phyloP scores from a whole-genome alignment of 1,284 basidiomycete species.

The Pterulicium gracile region DNA sequence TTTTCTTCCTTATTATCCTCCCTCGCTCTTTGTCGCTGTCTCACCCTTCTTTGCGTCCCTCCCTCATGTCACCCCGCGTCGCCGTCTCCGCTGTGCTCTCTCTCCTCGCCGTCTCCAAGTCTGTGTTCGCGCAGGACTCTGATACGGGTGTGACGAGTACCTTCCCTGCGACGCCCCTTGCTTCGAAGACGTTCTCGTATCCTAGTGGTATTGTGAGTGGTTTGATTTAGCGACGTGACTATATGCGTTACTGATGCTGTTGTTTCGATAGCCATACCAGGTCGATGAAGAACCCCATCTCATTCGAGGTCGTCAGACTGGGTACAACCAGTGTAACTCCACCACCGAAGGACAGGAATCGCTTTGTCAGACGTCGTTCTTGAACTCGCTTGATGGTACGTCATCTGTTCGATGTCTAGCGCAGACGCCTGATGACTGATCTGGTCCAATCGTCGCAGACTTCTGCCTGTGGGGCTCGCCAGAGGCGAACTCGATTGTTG shows the following conservation, averaged over 20 bases:
- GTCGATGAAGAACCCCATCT: constrained; percentile 36
- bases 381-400: constrained; percentile 43
- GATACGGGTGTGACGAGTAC: constrained; percentile 11
- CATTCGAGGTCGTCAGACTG: constrained; percentile 45
- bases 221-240: background rate
- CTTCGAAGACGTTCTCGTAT: constrained; percentile 39
- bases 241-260: background rate
- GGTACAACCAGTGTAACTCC: constrained; percentile 64
- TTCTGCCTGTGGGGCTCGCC: constrained; percentile 46
- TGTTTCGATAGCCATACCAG: constrained; percentile 38
- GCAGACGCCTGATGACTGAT: constrained; percentile 6
- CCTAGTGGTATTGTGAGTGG: constrained; percentile 35
- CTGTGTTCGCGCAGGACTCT: constrained; percentile 16
- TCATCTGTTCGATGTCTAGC: constrained; percentile 1
- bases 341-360: constrained; percentile 53
- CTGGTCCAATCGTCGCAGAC: constrained; percentile 22
- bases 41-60: constrained; percentile 1
- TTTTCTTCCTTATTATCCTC: background rate
- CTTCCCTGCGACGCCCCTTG: constrained; percentile 39
- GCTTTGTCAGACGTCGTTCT: constrained; percentile 51
- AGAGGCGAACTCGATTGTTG: constrained; percentile 33
- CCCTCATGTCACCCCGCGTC: constrained; percentile 6
- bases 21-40: background rate
- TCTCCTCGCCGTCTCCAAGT: constrained; percentile 1
- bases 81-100: constrained; percentile 6